Evolutionary conservation across 225 moss, liverwort and hornwort genomes (phyloP), one percentile per base, ranked within the genome.

Genomic region (Sphagnum tenellum): DNA sequence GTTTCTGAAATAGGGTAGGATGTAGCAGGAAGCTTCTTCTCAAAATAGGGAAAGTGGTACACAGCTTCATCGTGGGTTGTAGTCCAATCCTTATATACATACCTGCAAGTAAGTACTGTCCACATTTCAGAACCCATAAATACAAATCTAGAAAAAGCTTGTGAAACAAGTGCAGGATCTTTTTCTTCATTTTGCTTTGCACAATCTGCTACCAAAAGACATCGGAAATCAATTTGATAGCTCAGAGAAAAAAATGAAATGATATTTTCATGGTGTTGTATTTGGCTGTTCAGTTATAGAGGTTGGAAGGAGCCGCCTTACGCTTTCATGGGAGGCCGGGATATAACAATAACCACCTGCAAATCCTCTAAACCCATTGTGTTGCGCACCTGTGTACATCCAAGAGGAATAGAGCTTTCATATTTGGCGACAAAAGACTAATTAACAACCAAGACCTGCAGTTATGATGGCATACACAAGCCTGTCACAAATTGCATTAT

Each of bases 301-400:
- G 10, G 8, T 58, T 46, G 14, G 14, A 48, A 45, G 14, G 44
- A 61, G 62, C 50, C 9, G 7, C 46, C 76, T 67, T 70, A 82
- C 88, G 78, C 70, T 76, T 72, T 78, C 72, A 89, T 77, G 46
- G 80, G 82, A 70, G 85, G 88, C 60, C 75, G 74, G 64, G 85
- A 86, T 65, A 89, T 89, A 29, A 76, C 73, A 57, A 74, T 80
- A 72, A 89, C 64, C 59, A 74, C 62, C 71, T 89, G 86, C 74
- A 89, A 64, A 75, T 86, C 88, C 62, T 77, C 80, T 3, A 46
- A 57, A 46, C 69, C 57, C 44, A 77, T 49, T 3, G 80, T 78
- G 56, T 89, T 85, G 56, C 47, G 63, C 75, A 89, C 68, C 88
- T 89, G 82, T 29, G 29, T 1, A 29, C 14, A 76, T 64, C 7